Evolutionary conservation across 306 rosid genomes (phyloP), one percentile per base, ranked within the genome.

Genomic region (Morella rubra): DNA sequence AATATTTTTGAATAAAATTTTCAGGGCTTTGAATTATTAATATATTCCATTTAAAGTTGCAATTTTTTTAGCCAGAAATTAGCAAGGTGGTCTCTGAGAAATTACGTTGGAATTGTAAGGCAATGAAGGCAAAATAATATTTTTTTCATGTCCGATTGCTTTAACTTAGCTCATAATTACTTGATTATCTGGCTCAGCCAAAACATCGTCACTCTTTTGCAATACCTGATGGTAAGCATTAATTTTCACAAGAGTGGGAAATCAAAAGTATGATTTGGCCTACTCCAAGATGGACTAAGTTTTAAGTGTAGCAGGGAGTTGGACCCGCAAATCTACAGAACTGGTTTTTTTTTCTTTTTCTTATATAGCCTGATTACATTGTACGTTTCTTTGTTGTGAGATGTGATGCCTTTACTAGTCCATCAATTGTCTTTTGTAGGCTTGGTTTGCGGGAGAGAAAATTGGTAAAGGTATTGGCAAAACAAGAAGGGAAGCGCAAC

Each of bases 401-500:
- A 81, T 76, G 81, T 71, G 59, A 73, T 79, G 69, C 9, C 8
- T 71, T 46, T 69, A 49, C 52, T 70, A 72, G 60, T 73, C 54
- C 52, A 75, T 62, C 54, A 18, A 44, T 77, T 85, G 47, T 70
- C 54, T 64, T 81, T 69, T 81, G 67, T 76, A 96, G 99, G 91
- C 86, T 13, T 96, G 96, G 97, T 89, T 96, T 84, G 86, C 92
- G 4, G 98, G 99, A 45, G 90, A 88, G 77, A 96, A 91, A 89
- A 66, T 90, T 78, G 98, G 99, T 67, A 91, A 86, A 76, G 98
- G 98, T 76, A 79, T 84, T 71, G 98, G 97, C 60, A 87, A 86
- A 86, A 91, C 97, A 45, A 92, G 98, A 86, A 88, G 92, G 87
- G 97, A 88, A 81, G 98, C 98, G 54, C 98, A 91, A 66, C 85